Evolutionary conservation across 2,329 filamentous ascomycete species (phyloP), one percentile per base, ranked within the genome.

Genomic region (Massarina eburnea): DNA sequence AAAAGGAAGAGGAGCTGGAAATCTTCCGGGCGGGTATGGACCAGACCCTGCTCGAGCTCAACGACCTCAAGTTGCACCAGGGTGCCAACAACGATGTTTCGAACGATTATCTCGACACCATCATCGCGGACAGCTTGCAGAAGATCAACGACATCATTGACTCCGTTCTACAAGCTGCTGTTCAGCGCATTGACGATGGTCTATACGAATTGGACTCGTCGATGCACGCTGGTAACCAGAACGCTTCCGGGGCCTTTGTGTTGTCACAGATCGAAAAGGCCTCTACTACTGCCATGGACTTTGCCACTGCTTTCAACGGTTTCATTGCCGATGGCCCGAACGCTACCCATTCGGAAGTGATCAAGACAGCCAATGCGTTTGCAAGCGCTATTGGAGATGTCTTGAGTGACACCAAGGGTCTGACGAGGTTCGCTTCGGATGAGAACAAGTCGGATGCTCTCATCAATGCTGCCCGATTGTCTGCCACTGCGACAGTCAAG

Each of bases 21-120:
- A 91, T 97, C 37, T 96, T 96, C 80, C 96, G 96, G 75, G 90
- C 91, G 36, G 91, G 91, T 61, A 95, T 99, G 89, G 94, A 99
- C 66, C 89, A 97, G 74, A 91, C 92, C 3, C 76, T 99, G 46
- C 82, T 97, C 41, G 91, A 96, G 72, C 79, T 99, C 49, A 92
- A 95, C 64, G 91, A 96, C 65, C 76, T 96, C 52, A 91, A 80
- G 82, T 63, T 76, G 39, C 71, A 73, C 39, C 72, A 74, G 30
- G 70, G 72, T 33, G 88, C 85, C 45, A 86, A 84, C 9, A 91
- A 96, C 65, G 76, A 85, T 51, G 90, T 86, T 2, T 78, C 96
- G 43, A 92, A 97, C 64, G 88, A 88, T 26, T 89, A 96, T 69
- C 90, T 99, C 51, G 92, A 97, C 70, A 86, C 87, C 33, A 80